phyloP scores from a whole-genome alignment of 805 yeast species.

The Pachysolen tannophilus region DNA sequence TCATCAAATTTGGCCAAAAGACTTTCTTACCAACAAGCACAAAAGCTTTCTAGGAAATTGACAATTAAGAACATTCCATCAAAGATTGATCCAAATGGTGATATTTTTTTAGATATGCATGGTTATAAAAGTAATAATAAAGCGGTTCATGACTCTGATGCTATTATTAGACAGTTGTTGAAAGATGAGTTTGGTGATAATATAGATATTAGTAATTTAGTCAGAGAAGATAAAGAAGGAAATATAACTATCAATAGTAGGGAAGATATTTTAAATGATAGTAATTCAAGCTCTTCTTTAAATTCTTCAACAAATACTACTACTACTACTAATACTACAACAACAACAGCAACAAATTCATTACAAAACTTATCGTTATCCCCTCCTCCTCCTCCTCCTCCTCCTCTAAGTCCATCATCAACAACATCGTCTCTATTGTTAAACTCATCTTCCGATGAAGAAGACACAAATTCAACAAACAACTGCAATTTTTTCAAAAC shows the following conservation, averaged over 20 bases:
- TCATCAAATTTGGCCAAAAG: conserved; percentile 5
- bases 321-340: background rate
- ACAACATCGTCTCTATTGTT: conserved; percentile 18
- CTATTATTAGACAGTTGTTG: conserved; percentile 61
- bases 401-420: conserved; percentile 16
- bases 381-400: conserved; percentile 14
- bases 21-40: conserved; percentile 25
- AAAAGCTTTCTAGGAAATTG: conserved; percentile 55
- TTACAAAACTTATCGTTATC: too few relatives aligned
- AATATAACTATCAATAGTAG: conserved; percentile 43
- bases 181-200: conserved; percentile 65
- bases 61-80: conserved; percentile 77
- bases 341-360: background rate
- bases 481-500: conserved; percentile 75
- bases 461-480: conserved; percentile 4
- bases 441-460: conserved; percentile 11
- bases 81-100: conserved; percentile 82
- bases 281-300: too few relatives aligned
- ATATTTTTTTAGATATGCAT: conserved; percentile 84
- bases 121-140: conserved; percentile 88
- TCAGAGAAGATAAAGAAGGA: conserved; percentile 58
- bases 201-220: conserved; percentile 34
- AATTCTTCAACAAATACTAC: too few relatives aligned
- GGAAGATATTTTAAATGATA: conserved; percentile 16
- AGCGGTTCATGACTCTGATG: conserved; percentile 70